These are phyloP conservation scores for Colletotrichum godetiae DNA, from an alignment of 2,329 filamentous ascomycete species.

Conservation along the genomic window DNA sequence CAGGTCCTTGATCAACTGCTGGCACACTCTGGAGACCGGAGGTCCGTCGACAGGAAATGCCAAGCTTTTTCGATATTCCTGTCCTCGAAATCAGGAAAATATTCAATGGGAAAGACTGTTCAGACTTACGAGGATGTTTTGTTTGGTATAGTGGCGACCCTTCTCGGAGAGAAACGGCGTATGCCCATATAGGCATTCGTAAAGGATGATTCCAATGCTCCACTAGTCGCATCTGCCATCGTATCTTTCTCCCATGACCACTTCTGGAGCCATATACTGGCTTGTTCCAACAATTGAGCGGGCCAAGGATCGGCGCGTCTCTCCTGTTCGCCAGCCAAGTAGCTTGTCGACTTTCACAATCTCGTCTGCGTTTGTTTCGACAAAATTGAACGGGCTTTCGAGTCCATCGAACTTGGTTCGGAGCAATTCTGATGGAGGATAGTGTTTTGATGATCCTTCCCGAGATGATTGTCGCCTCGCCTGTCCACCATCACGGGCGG, in stretches of 20 bases:
- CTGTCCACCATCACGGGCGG: not conserved
- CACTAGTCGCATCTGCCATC: slow-evolving; percentile 97
- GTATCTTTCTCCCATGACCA: slow-evolving; percentile 83
- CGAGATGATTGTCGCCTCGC: slow-evolving; percentile 16
- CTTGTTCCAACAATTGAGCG: slow-evolving; percentile 93
- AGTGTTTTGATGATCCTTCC: slow-evolving; percentile 28
- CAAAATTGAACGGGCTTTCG: slow-evolving; percentile 39
- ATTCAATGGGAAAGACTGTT: too few relatives aligned
- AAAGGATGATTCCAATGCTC: slow-evolving; percentile 95
- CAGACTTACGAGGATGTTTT: slow-evolving; percentile 78
- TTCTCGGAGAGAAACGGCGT: slow-evolving; percentile 90
- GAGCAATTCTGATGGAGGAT: slow-evolving; percentile 39
- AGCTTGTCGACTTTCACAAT: slow-evolving; percentile 56
- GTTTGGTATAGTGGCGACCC: slow-evolving; percentile 82
- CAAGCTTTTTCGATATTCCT: slow-evolving; percentile 79
- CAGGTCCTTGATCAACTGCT: slow-evolving; percentile 79
- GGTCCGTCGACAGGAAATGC: slow-evolving; percentile 73
- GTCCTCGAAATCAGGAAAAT: not conserved
- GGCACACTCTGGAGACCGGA: slow-evolving; percentile 75
- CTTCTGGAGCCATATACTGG: slow-evolving; percentile 98
- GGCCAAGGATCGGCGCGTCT: slow-evolving; percentile 77
- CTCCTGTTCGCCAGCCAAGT: slow-evolving; percentile 76
- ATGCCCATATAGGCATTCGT: slow-evolving; percentile 91
- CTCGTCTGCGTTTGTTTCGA: slow-evolving; percentile 38
- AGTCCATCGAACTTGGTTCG: slow-evolving; percentile 38